phyloP scores from a whole-genome alignment of 495 filamentous ascomycete species.

The Hyaloscypha hepaticicola region DNA sequence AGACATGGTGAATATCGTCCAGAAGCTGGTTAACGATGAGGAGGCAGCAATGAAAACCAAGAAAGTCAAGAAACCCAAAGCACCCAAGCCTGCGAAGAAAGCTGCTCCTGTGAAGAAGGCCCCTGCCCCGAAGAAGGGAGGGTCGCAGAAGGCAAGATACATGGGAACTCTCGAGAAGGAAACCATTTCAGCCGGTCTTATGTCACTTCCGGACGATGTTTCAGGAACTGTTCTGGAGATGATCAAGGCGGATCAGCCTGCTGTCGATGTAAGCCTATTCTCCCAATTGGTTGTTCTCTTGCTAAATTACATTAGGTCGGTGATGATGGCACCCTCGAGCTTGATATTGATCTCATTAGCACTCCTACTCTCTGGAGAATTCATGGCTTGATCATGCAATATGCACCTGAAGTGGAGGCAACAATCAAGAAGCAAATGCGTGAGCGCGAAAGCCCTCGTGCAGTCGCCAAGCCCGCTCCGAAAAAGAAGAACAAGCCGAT shows the following conservation, averaged over 20 bases:
- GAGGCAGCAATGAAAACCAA: slow-evolving; percentile 36
- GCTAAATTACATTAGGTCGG: slow-evolving; percentile 33
- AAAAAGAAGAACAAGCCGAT: slow-evolving; percentile 99
- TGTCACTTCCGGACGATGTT: slow-evolving; percentile 66
- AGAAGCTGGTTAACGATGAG: slow-evolving; percentile 52
- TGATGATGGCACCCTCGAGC: slow-evolving; percentile 82
- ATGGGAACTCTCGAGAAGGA: slow-evolving; percentile 80
- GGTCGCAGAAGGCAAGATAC: slow-evolving; percentile 44
- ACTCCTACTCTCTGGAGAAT: slow-evolving; percentile 72
- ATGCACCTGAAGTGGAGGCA: slow-evolving; percentile 52
- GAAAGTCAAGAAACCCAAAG: slow-evolving; percentile 48
- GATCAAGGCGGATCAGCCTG: slow-evolving; percentile 82
- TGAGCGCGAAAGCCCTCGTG: slow-evolving; percentile 42
- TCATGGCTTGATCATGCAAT: slow-evolving; percentile 71
- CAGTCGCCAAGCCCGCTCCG: slow-evolving; percentile 55
- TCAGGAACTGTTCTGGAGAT: slow-evolving; percentile 81
- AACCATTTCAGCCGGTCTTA: slow-evolving; percentile 78
- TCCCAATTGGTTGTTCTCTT: slow-evolving; percentile 13
- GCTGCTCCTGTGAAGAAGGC: slow-evolving; percentile 31
- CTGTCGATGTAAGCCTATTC: slow-evolving; percentile 51
- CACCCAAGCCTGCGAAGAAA: slow-evolving; percentile 41
- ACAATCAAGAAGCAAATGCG: slow-evolving; percentile 21
- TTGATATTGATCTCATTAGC: slow-evolving; percentile 84
- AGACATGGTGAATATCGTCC: slow-evolving; percentile 44
- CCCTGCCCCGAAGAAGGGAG: slow-evolving; percentile 37